These are phyloP conservation scores for Ceratocystiopsis brevicomis DNA, from an alignment of 2,329 filamentous ascomycete genomes.

Conservation along the genomic window DNA sequence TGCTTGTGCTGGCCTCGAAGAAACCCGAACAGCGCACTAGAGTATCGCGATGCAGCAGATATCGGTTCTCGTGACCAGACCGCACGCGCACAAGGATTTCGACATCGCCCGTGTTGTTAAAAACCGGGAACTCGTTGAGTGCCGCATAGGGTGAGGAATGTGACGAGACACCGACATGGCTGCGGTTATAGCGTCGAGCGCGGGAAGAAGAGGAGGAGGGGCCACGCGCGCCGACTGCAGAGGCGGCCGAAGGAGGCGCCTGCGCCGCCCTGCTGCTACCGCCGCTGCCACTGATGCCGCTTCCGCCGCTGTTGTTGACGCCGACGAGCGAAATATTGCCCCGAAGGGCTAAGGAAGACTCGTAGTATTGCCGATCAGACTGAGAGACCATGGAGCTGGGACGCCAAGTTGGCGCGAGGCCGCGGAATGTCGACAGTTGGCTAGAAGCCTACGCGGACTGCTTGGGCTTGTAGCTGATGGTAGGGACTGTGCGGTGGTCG, in stretches of 20 bases:
- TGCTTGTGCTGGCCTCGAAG: slow-evolving; percentile 71
- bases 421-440: too few species aligned
- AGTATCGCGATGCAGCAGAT: slow-evolving; percentile 73
- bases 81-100: slow-evolving; percentile 59
- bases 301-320: background rate
- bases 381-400: slow-evolving; percentile 16
- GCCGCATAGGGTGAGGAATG: slow-evolving; percentile 28
- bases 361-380: slow-evolving; percentile 13
- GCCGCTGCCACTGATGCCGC: slow-evolving; percentile 7
- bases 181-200: slow-evolving; percentile 46
- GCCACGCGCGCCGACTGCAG: slow-evolving; percentile 1
- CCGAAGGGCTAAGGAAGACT: slow-evolving; percentile 16
- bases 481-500: too few species aligned
- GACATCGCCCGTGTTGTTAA: slow-evolving; percentile 78
- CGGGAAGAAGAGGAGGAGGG: slow-evolving; percentile 5
- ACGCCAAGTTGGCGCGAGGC: too few species aligned
- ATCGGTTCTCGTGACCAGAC: slow-evolving; percentile 56
- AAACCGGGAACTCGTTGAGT: slow-evolving; percentile 85
- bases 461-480: too few species aligned
- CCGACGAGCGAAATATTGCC: slow-evolving; percentile 16
- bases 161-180: slow-evolving; percentile 53
- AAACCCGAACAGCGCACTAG: slow-evolving; percentile 82
- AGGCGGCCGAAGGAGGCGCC: slow-evolving; percentile 5
- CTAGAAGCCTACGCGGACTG: too few species aligned
- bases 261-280: too few species aligned